phyloP scores from a whole-genome alignment of 2,329 filamentous ascomycete genomes.

The Xylariaceae sp. region DNA sequence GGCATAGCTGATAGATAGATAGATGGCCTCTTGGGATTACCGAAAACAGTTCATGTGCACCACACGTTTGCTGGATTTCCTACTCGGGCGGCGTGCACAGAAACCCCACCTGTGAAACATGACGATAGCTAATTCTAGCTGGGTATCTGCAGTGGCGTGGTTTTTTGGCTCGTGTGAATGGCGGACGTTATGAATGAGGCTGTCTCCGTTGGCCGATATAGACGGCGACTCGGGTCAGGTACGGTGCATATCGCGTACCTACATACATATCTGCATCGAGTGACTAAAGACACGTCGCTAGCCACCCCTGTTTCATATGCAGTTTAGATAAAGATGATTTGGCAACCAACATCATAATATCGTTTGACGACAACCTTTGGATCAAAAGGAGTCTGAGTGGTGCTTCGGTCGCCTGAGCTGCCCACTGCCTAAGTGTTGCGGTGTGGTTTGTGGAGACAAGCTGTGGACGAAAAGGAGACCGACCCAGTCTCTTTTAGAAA shows the following conservation, averaged over 20 bases:
- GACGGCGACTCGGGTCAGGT: conserved; percentile 25
- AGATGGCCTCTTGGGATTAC: conserved; percentile 6
- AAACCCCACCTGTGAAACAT: conserved; percentile 36
- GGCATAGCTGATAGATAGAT: too few relatives aligned
- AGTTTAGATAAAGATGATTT: conserved; percentile 11
- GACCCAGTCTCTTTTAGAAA: not conserved
- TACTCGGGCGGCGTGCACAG: conserved; percentile 29
- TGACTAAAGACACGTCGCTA: conserved; percentile 18
- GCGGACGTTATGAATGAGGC: conserved; percentile 6
- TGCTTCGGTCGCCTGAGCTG: conserved; percentile 18
- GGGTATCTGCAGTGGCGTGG: conserved; percentile 39
- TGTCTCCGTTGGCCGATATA: conserved; percentile 18
- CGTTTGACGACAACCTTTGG: conserved; percentile 4
- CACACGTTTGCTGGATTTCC: conserved; percentile 26
- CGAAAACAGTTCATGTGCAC: conserved; percentile 18
- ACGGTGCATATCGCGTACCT: conserved; percentile 29
- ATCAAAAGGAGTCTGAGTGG: conserved; percentile 11
- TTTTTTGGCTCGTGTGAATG: conserved; percentile 29
- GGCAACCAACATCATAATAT: not conserved
- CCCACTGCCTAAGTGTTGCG: conserved; percentile 24
- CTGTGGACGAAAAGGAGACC: conserved; percentile 7
- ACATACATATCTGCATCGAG: conserved; percentile 3
- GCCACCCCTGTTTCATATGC: conserved; percentile 13
- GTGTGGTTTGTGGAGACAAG: conserved; percentile 25
- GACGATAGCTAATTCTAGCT: conserved; percentile 35